These are phyloP conservation scores for Globisporangium solare DNA, from an alignment of 352 stramenopile species.

Conservation along the genomic window DNA sequence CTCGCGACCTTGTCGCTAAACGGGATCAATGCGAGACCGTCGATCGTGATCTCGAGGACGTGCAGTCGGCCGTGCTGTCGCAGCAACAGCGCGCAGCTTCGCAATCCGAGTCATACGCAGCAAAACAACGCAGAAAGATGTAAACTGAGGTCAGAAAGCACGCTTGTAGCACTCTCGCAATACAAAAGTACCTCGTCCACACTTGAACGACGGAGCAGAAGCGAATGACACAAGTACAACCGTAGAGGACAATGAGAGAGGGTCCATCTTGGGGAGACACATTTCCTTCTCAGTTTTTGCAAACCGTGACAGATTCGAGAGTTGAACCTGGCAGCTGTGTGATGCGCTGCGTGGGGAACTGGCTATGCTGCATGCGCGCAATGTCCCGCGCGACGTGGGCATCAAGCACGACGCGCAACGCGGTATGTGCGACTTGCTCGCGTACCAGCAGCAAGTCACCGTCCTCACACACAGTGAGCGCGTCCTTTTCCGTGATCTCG, in stretches of 20 bases:
- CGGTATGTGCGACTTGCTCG: constrained; percentile 29
- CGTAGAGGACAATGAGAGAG: neutral
- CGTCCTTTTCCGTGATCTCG: constrained; percentile 21
- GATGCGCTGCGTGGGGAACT: constrained; percentile 39
- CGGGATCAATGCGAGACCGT: constrained; percentile 14
- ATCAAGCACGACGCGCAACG: constrained; percentile 33
- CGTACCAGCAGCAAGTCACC: constrained; percentile 52
- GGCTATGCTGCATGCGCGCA: constrained; percentile 34
- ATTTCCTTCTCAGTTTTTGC: neutral
- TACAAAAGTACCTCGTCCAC: constrained; percentile 14
- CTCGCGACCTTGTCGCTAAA: constrained; percentile 14
- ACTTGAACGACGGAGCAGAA: constrained; percentile 1
- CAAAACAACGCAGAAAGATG: neutral
- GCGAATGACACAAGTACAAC: neutral
- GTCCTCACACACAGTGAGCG: constrained; percentile 45
- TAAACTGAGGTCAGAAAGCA: neutral
- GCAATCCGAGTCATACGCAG: neutral
- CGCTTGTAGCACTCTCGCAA: too few relatives aligned
- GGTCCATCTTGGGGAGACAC: constrained; percentile 8
- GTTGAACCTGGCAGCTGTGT: constrained; percentile 40
- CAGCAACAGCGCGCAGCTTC: constrained; percentile 24
- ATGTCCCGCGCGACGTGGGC: constrained; percentile 43
- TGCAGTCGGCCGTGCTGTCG: constrained; percentile 18
- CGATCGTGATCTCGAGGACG: constrained; percentile 17
- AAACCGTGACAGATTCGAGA: too few relatives aligned